A percentile compares a stretch with the other conserved stretches of the same genome.
Conservation (phyloP, 192 early-diverging fungal species). For the Kappamyces sp. region DNA sequence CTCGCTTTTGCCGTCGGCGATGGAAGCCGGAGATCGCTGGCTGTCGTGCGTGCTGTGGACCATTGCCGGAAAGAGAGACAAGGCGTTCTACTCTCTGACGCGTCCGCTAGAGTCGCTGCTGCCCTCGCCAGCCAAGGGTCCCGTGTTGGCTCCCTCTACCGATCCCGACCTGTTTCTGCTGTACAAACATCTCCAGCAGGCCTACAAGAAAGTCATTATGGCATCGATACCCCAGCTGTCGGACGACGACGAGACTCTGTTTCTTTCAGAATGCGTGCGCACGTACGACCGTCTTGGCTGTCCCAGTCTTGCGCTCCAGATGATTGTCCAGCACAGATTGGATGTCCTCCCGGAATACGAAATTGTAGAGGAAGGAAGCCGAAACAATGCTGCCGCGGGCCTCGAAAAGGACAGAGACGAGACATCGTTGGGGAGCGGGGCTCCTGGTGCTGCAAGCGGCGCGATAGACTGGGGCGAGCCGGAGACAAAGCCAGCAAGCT, state of each 20-base stretch:
- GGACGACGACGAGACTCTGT: constrained; percentile 48
- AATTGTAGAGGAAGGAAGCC: constrained; percentile 34
- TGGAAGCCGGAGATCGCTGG: constrained; percentile 62
- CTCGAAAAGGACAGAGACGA: constrained; percentile 13
- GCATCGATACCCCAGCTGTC: constrained; percentile 42
- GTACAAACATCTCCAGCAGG: constrained; percentile 58
- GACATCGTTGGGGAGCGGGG: constrained; percentile 36
- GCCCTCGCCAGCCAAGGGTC: not conserved
- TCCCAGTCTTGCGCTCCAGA: constrained; percentile 68
- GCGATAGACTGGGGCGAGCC: constrained; percentile 37
- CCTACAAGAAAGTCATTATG: constrained; percentile 44
- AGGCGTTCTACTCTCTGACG: constrained; percentile 46
- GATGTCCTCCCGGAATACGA: constrained; percentile 20
- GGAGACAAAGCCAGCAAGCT: not conserved
- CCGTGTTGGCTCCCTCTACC: not conserved
- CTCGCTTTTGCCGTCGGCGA: constrained; percentile 50
- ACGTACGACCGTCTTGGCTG: constrained; percentile 76
- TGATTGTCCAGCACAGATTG: constrained; percentile 44
- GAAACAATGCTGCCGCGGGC: constrained; percentile 13
- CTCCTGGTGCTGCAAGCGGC: constrained; percentile 11
- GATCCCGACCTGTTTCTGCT: constrained; percentile 70
- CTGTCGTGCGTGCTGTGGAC: constrained; percentile 48
- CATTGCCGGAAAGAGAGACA: constrained; percentile 48
- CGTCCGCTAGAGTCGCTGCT: constrained; percentile 8
- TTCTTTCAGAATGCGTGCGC: constrained; percentile 53